phyloP scores from a whole-genome alignment of 2,329 filamentous ascomycete species.

The Metarhizium sp. region DNA sequence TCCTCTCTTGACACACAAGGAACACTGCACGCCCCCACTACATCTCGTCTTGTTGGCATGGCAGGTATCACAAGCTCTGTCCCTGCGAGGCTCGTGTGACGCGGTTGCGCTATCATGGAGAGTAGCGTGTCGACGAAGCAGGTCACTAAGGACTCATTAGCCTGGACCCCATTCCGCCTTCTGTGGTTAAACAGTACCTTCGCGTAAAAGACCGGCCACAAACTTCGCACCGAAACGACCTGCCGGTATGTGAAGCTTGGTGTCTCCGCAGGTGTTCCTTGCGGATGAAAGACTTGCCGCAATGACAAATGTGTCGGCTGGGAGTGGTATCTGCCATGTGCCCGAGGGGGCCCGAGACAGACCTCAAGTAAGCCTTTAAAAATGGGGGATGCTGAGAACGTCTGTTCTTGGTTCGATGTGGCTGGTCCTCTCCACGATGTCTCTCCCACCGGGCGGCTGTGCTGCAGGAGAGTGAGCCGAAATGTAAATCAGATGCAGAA shows the following conservation, averaged over 20 bases:
- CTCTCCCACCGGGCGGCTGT: background rate
- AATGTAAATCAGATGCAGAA: background rate
- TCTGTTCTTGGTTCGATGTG: background rate
- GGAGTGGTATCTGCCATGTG: constrained; percentile 4
- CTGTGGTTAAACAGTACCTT: constrained; percentile 16
- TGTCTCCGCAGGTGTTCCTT: constrained; percentile 31
- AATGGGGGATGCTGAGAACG: background rate
- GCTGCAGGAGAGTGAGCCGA: background rate
- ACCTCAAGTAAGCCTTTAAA: background rate
- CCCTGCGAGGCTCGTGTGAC: constrained; percentile 22
- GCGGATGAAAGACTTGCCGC: constrained; percentile 29
- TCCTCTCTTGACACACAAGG: constrained; percentile 28
- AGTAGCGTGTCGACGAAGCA: constrained; percentile 27
- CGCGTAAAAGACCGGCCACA: constrained; percentile 29
- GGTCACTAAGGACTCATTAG: constrained; percentile 17
- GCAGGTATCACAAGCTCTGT: constrained; percentile 32
- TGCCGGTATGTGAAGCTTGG: constrained; percentile 27
- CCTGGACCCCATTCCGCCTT: background rate
- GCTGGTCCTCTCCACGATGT: background rate
- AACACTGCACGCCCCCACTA: constrained; percentile 28
- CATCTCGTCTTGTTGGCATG: constrained; percentile 37
- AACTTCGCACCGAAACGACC: constrained; percentile 24
- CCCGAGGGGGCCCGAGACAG: background rate
- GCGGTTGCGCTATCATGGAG: constrained; percentile 22
- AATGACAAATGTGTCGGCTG: constrained; percentile 26